Evolutionary conservation across 331 rosid genomes (phyloP).

Genomic region (Rhamnella rubrinervis): DNA sequence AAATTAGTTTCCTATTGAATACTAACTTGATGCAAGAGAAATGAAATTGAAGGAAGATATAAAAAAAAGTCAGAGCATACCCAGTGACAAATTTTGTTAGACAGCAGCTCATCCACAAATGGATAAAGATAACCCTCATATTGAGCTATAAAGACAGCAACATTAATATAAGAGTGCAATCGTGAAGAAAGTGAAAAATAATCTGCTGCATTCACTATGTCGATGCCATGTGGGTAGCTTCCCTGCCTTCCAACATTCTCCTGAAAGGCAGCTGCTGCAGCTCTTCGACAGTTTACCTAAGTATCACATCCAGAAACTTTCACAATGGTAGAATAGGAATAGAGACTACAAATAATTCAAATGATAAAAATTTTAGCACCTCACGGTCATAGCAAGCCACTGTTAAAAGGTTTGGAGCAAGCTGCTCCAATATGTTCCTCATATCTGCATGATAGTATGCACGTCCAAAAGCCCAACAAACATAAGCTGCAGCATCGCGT

Average conservation of each 20-base stretch:
- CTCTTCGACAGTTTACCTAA: slow-evolving; percentile 99
- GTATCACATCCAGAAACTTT: slow-evolving; percentile 29
- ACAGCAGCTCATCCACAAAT: slow-evolving; percentile 74
- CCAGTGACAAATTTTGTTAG: slow-evolving; percentile 92
- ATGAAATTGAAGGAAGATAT: not conserved
- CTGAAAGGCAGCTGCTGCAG: slow-evolving; percentile 98
- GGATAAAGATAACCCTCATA: slow-evolving; percentile 81
- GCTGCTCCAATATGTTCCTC: slow-evolving; percentile 71
- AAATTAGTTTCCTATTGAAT: too few species aligned
- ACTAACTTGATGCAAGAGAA: too few species aligned
- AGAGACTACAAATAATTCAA: slow-evolving; percentile 22
- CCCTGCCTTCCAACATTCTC: slow-evolving; percentile 99
- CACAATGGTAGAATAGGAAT: slow-evolving; percentile 3
- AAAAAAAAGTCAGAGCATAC: slow-evolving; percentile 48
- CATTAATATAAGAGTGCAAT: slow-evolving; percentile 64
- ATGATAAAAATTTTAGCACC: slow-evolving; percentile 43
- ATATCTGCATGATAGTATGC: slow-evolving; percentile 85
- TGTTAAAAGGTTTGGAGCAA: slow-evolving; percentile 85
- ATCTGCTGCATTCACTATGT: slow-evolving; percentile 88
- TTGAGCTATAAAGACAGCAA: slow-evolving; percentile 76
- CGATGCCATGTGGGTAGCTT: slow-evolving; percentile 94
- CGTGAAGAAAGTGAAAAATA: slow-evolving; percentile 92
- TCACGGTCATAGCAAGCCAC: slow-evolving; percentile 98
- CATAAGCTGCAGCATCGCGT: slow-evolving; percentile 97
- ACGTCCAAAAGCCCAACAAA: slow-evolving; percentile 99